Percentiles rank a stretch among this genome's conserved stretches.
Conservation (phyloP, 208 protist species). For the Herpetomonas muscarum region DNA sequence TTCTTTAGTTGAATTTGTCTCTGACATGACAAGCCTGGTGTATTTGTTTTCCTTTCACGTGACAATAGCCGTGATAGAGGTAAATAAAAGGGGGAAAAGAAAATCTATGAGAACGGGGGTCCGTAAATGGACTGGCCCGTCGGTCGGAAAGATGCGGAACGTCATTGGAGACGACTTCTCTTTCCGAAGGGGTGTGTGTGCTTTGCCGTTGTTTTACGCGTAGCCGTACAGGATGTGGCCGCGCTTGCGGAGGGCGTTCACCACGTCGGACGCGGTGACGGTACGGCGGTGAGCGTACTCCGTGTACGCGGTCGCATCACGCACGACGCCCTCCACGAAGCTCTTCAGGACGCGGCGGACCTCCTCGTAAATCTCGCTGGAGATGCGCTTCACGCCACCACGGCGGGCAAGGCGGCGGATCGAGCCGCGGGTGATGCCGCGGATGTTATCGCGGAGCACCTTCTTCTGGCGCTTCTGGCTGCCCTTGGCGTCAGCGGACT, state of each 20-base stretch:
- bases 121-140: too few relatives aligned
- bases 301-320: slow-evolving; percentile 80
- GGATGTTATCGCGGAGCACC: slow-evolving; percentile 84
- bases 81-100: background rate
- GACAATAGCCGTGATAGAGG: background rate
- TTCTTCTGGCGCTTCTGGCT: slow-evolving; percentile 84
- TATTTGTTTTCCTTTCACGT: background rate
- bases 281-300: slow-evolving; percentile 60
- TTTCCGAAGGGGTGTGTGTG: background rate
- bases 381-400: slow-evolving; percentile 92
- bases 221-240: slow-evolving; percentile 83
- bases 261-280: slow-evolving; percentile 71
- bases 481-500: slow-evolving; percentile 61
- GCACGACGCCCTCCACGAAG: slow-evolving; percentile 81
- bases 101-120: background rate
- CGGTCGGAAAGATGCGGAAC: background rate
- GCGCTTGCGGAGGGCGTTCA: slow-evolving; percentile 75
- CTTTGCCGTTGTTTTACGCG: slow-evolving; percentile 8
- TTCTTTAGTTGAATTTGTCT: too few relatives aligned
- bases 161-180: background rate
- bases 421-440: slow-evolving; percentile 79
- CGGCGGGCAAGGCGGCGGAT: slow-evolving; percentile 89
- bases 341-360: slow-evolving; percentile 73
- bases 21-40: background rate
- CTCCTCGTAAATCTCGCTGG: slow-evolving; percentile 62